Conservation (phyloP, 2,329 filamentous ascomycete genomes). For the Samsoniella hepiali region DNA sequence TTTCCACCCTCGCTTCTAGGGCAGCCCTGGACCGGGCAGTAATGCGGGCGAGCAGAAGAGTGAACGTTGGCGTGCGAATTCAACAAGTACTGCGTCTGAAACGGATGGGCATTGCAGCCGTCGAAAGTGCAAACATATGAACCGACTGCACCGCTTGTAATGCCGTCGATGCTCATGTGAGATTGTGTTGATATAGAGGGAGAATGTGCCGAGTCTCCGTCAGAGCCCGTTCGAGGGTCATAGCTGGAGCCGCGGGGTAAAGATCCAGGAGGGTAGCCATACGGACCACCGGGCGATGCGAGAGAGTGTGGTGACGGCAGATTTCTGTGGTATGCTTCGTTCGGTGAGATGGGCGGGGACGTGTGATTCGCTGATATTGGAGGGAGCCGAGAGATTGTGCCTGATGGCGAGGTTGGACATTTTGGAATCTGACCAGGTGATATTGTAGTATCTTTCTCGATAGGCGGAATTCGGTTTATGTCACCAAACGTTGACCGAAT, state of each 20-base stretch:
- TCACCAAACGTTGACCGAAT: conserved; percentile 38
- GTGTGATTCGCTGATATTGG: conserved; percentile 29
- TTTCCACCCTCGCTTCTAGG: conserved; percentile 62
- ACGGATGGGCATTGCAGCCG: conserved; percentile 68
- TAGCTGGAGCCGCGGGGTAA: conserved; percentile 12
- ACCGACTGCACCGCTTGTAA: conserved; percentile 50
- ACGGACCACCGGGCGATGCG: conserved; percentile 36
- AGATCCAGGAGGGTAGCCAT: conserved; percentile 33
- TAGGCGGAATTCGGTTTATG: conserved; percentile 30
- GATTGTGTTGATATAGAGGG: conserved; percentile 11
- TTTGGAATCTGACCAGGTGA: conserved; percentile 25
- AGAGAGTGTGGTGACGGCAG: conserved; percentile 47
- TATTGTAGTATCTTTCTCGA: conserved; percentile 31
- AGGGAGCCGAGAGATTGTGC: conserved; percentile 30
- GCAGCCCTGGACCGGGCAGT: conserved; percentile 61
- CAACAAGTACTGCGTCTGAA: conserved; percentile 73
- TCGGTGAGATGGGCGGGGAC: conserved; percentile 50
- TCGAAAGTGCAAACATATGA: conserved; percentile 56
- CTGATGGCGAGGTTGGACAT: conserved; percentile 37
- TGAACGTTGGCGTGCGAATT: conserved; percentile 77
- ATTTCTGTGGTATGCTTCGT: conserved; percentile 43
- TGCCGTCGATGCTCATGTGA: conserved; percentile 44
- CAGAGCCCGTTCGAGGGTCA: conserved; percentile 3
- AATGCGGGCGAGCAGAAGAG: conserved; percentile 62
- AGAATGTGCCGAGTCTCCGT: conserved; percentile 5